phyloP scores from a whole-genome alignment of 2,329 filamentous ascomycete genomes.

The Fusarium buharicum region DNA sequence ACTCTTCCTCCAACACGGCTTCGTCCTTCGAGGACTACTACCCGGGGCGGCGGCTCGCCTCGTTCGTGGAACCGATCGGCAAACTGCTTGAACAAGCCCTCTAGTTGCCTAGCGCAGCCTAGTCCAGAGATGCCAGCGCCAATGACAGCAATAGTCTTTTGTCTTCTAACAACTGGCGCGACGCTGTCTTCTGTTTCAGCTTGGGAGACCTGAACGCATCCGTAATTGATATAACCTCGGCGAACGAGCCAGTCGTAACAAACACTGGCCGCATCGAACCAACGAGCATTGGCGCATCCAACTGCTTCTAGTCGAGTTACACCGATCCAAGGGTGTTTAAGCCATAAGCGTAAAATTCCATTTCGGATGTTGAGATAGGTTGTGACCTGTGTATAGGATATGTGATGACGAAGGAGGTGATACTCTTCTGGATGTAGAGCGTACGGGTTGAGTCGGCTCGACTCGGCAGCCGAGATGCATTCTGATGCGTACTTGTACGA shows the following conservation, averaged over 20 bases:
- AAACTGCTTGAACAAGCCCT: conserved; percentile 86
- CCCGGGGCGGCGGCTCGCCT: conserved; percentile 75
- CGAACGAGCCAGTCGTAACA: conserved; percentile 94
- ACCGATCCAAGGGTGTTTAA: conserved; percentile 82
- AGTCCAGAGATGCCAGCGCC: conserved; percentile 95
- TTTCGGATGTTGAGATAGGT: conserved; percentile 97
- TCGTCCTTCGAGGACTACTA: conserved; percentile 87
- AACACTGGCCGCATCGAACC: conserved; percentile 88
- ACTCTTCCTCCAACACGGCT: conserved; percentile 90
- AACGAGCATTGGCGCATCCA: conserved; percentile 87
- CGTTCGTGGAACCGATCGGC: conserved; percentile 71
- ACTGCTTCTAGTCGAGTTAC: conserved; percentile 87
- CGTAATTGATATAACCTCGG: conserved; percentile 95
- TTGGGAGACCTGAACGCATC: conserved; percentile 75
- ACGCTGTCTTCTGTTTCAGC: conserved; percentile 57
- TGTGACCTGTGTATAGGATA: conserved; percentile 90
- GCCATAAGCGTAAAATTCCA: conserved; percentile 90
- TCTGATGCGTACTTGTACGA: conserved; percentile 87
- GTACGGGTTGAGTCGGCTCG: conserved; percentile 89
- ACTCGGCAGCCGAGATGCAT: conserved; percentile 88
- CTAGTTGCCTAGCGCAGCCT: conserved; percentile 89
- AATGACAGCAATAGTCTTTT: conserved; percentile 84
- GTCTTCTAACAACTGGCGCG: conserved; percentile 55
- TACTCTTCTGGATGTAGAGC: conserved; percentile 88
- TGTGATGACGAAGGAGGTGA: conserved; percentile 78